A percentile compares a stretch with the other conserved stretches of the same genome.
Evolutionary conservation across 805 yeast genomes (phyloP).

Genomic region (Teunomyces gatunensis): DNA sequence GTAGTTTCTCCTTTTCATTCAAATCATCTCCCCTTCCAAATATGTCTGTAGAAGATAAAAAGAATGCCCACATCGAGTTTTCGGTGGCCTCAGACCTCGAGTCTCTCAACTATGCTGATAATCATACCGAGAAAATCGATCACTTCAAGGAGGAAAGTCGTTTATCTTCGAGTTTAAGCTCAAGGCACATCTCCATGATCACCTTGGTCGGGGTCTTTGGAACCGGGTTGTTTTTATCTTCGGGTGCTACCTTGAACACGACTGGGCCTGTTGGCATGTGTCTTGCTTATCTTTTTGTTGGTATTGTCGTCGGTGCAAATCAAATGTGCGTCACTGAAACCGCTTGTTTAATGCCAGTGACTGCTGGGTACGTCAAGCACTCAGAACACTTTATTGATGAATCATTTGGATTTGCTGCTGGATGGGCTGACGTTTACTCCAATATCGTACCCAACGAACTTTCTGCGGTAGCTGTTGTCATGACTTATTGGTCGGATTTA

Average conservation of each 20-base stretch:
- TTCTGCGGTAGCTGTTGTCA: constrained; percentile 46
- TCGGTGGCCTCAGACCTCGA: constrained; percentile 2
- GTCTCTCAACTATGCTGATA: background rate
- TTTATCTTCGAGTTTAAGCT: constrained; percentile 9
- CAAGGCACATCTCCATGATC: constrained; percentile 20
- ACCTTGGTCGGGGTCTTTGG: constrained; percentile 32
- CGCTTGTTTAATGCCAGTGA: constrained; percentile 36
- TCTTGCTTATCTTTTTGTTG: constrained; percentile 48
- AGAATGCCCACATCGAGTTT: background rate
- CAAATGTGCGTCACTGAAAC: constrained; percentile 41
- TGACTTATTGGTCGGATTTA: constrained; percentile 44
- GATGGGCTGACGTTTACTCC: constrained; percentile 42
- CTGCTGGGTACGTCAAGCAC: constrained; percentile 36
- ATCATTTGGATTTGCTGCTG: constrained; percentile 46
- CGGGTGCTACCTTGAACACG: constrained; percentile 47
- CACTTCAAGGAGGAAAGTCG: background rate
- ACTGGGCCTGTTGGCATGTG: constrained; percentile 42
- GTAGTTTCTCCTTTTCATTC: background rate
- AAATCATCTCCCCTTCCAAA: background rate
- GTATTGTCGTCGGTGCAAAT: constrained; percentile 37
- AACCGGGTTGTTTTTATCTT: constrained; percentile 55
- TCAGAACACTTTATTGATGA: constrained; percentile 41
- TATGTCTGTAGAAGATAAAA: background rate
- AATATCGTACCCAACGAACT: constrained; percentile 39
- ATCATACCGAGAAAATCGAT: background rate